phyloP scores from a whole-genome alignment of 768 basidiomycete species.

The Mycena filopes region DNA sequence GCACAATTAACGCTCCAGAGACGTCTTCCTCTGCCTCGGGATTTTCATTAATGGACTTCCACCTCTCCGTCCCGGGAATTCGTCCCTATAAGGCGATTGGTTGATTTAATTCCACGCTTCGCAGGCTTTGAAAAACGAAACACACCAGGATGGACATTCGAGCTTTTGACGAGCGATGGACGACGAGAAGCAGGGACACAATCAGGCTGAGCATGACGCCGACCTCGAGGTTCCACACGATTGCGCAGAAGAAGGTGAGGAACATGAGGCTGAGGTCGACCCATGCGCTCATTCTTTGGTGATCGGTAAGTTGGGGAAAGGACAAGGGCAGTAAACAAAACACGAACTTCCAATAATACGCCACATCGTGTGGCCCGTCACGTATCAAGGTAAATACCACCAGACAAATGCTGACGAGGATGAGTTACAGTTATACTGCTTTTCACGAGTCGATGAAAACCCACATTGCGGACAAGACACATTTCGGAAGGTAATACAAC shows the following conservation, averaged over 20 bases:
- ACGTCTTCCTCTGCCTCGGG: slow-evolving; percentile 85
- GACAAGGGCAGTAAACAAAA: not conserved
- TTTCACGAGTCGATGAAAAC: slow-evolving; percentile 39
- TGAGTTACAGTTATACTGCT: slow-evolving; percentile 8
- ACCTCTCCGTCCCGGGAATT: slow-evolving; percentile 87
- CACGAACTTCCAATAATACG: slow-evolving; percentile 83
- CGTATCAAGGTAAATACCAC: slow-evolving; percentile 86
- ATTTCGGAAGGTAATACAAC: slow-evolving; percentile 90
- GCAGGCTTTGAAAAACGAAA: slow-evolving; percentile 28
- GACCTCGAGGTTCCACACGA: slow-evolving; percentile 92
- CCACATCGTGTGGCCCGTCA: slow-evolving; percentile 89
- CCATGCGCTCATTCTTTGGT: slow-evolving; percentile 87
- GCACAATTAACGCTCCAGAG: slow-evolving; percentile 85
- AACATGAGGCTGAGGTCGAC: slow-evolving; percentile 87
- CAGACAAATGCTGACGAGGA: slow-evolving; percentile 71
- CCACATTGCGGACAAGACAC: slow-evolving; percentile 88
- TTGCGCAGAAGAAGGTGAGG: slow-evolving; percentile 88
- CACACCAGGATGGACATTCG: slow-evolving; percentile 90
- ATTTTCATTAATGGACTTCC: slow-evolving; percentile 92
- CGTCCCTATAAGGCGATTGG: slow-evolving; percentile 65
- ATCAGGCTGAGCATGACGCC: slow-evolving; percentile 92
- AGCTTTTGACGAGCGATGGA: slow-evolving; percentile 88
- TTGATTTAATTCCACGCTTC: not conserved
- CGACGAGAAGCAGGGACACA: slow-evolving; percentile 88
- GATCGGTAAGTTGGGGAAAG: not conserved